phyloP scores from a whole-genome alignment of 202 grass and related monocot genomes.

The Musa balbisiana region DNA sequence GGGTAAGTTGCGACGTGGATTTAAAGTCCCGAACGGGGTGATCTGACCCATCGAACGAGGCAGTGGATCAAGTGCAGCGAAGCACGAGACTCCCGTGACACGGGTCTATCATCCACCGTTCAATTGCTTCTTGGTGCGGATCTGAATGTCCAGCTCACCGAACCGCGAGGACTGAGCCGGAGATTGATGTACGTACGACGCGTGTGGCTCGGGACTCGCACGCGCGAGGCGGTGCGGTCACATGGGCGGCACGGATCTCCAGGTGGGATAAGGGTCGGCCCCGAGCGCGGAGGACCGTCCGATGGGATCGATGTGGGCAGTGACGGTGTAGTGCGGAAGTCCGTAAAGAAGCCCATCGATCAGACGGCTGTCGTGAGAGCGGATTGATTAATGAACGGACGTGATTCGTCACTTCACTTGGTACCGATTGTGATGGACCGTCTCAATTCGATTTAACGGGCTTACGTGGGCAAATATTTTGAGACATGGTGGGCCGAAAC shows the following conservation, averaged over 20 bases:
- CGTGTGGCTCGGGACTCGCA: neutral
- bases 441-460: no score
- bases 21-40: neutral
- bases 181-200: neutral
- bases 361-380: no score
- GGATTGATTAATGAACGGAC: no score
- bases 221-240: neutral
- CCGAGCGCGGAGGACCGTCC: neutral
- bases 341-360: no score
- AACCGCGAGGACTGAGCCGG: neutral
- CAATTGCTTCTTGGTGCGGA: neutral
- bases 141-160: neutral
- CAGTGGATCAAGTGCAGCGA: neutral
- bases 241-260: neutral
- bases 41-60: neutral
- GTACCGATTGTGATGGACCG: no score
- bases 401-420: no score
- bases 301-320: neutral
- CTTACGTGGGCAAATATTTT: no score
- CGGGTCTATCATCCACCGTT: neutral
- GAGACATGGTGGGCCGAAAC: no score
- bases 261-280: neutral
- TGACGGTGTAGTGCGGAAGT: no score
- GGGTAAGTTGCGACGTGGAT: no score
- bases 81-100: neutral